Evolutionary conservation across 768 basidiomycete species (phyloP).

Genomic region (Atractiella rhizophila): DNA sequence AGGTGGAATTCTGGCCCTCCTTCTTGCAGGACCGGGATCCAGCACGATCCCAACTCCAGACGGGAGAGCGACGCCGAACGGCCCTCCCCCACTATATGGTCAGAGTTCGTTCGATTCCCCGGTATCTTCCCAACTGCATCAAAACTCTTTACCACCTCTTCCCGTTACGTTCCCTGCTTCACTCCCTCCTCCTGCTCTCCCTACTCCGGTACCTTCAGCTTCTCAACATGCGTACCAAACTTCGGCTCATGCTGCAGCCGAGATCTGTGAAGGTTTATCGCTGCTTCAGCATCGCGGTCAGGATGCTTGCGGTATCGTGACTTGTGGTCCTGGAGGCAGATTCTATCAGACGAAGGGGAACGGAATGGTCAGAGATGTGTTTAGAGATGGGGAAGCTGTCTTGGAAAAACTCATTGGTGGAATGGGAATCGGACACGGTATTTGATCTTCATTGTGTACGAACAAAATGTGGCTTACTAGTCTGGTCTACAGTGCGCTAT

Average conservation of each 20-base stretch:
- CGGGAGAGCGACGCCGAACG: not conserved
- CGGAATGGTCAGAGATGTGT: constrained; percentile 94
- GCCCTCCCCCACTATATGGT: not conserved
- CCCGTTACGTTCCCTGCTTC: not conserved
- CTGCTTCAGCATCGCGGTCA: constrained; percentile 90
- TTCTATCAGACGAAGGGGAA: constrained; percentile 98
- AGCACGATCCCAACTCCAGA: not conserved
- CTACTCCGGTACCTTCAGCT: not conserved
- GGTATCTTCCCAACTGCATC: no score
- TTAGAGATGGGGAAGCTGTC: no score
- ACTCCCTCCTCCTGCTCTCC: not conserved
- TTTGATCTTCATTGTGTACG: constrained; percentile 11
- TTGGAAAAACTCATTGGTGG: constrained; percentile 55
- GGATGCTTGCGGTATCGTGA: constrained; percentile 92
- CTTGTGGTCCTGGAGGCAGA: constrained; percentile 78
- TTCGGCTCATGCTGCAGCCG: constrained; percentile 10
- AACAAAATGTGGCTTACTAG: no score
- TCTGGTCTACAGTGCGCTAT: constrained; percentile 46
- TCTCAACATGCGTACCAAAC: not conserved
- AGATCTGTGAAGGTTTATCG: constrained; percentile 51
- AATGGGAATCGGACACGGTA: constrained; percentile 97
- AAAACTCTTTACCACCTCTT: no score
- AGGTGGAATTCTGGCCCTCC: constrained; percentile 17
- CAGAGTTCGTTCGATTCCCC: no score
- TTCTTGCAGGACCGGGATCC: constrained; percentile 11